Evolutionary conservation across 495 filamentous ascomycete genomes (phyloP), one percentile per base, ranked within the genome.

Genomic region (Cercophora newfieldiana): DNA sequence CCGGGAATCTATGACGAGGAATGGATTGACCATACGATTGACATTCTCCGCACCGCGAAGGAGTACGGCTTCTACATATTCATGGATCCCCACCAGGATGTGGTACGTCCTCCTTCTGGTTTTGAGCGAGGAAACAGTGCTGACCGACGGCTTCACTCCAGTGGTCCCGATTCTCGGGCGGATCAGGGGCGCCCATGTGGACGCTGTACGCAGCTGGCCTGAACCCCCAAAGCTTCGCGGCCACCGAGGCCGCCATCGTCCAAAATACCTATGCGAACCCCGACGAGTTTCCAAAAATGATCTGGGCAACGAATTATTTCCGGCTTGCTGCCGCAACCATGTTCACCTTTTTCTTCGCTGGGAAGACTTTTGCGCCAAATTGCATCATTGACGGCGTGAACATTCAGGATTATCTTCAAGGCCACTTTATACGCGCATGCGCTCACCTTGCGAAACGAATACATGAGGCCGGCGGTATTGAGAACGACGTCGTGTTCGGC

Each of bases 41-140:
- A 89, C 29, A 79, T 98, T 18, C 81, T 99, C 60, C 84, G 93
- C 53, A 79, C 91, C 37, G 94, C 94, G 37, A 97, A 92, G 74
- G 81, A 89, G 24, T 97, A 97, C 80, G 91, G 91, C 22, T 97
- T 99, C 74, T 94, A 94, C 74, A 80, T 99, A 47, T 97, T 97
- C 73, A 95, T 99, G 91, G 95, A 99, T 68, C 94, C 94, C 22
- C 94, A 97, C 77, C 94, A 97, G 80, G 94, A 97, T 83, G 94
- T 97, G 72, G 90, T 91, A 85, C 61, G 89, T 84, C 14, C 30
- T 33, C 18, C 0, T n/a, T 1, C n/a, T 22, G 25, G 7, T 6
- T 33, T 0, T 19, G 16, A 16, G 24, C 18, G 26, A 62, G 7
- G 3, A 10, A 21, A 28, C 59, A 51, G n/a, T n/a, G n/a, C n/a